Base-by-base conservation (phyloP, 2,329 filamentous ascomycete species). In the Nemania bipapillata region DNA sequence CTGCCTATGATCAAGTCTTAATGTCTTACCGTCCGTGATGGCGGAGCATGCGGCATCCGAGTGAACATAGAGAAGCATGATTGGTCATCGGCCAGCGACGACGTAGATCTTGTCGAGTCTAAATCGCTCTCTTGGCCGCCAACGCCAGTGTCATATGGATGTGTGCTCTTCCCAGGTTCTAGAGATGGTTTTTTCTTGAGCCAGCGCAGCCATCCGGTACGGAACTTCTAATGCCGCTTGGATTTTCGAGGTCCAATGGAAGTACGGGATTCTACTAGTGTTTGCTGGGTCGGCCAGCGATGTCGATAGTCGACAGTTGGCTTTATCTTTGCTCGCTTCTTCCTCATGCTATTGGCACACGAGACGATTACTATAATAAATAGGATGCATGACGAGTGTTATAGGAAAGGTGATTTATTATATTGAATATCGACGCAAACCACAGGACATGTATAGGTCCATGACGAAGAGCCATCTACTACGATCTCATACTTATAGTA, bases 281-380 rank as follows among this genome's bases (percentile, higher is more conserved):
- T 78, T 54, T 75, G 72, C 30, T 74, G 70, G 3, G 76, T 77
- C 17, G 76, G 76, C 76, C 76, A 78, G n/a, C 76, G 75, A 28
- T 73, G 52, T 32, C 72, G 68, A 52, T 78, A 77, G 32, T 77
- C 76, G n/a, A 74, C 50, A 22, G 42, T 61, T 3, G 57, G n/a
- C 32, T 59, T 69, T n/a, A 5, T 54, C 32, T 53, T 55, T 50
- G 49, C 47, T 52, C 47, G 20, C 60, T 66, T 66, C 15, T 57
- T 63, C 7, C 20, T 40, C 69, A 71, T 71, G 22, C 56, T 50
- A 45, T 49, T 32, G 20, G 56, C 37, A 6, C 20, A n/a, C 26
- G 62, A 42, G 6, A 30, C 12, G 24, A 4, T 32, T 22, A 28
- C 40, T 22, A 42, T 22, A 40, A n/a, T 45, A 32, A 54, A 8